A percentile compares a stretch with the other conserved stretches of the same genome.
These are phyloP conservation scores for Phytophthora niederhauseri DNA, from an alignment of 352 stramenopile species.

Conservation along the genomic window DNA sequence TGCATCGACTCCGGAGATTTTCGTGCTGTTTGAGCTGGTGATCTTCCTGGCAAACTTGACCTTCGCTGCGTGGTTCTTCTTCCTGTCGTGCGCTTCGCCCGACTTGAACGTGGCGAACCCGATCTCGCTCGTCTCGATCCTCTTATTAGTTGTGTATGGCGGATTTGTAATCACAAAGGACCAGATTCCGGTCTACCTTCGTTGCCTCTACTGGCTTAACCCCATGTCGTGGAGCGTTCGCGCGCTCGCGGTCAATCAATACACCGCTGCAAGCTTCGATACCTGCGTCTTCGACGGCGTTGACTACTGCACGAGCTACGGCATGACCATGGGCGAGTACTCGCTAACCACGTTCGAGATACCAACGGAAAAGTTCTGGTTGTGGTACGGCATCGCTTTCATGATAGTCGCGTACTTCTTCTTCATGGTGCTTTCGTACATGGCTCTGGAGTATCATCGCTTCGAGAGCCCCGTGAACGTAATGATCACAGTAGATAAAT, in stretches of 20 bases:
- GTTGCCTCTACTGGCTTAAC: background rate
- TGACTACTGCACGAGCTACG: constrained; percentile 22
- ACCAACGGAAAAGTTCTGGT: constrained; percentile 23
- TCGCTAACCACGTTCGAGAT: constrained; percentile 25
- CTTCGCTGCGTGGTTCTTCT: constrained; percentile 28
- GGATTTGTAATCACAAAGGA: constrained; percentile 33
- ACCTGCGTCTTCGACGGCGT: constrained; percentile 23
- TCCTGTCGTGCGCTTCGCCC: constrained; percentile 12
- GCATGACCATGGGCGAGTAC: constrained; percentile 29
- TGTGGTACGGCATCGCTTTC: constrained; percentile 28
- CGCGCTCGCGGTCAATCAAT: constrained; percentile 31
- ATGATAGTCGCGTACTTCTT: constrained; percentile 23
- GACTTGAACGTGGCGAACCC: constrained; percentile 33
- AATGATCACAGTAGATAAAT: constrained; percentile 5
- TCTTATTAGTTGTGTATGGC: constrained; percentile 32
- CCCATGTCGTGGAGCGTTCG: background rate
- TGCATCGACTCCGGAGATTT: background rate
- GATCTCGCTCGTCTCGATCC: constrained; percentile 22
- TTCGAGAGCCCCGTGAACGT: constrained; percentile 30
- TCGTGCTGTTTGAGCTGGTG: background rate
- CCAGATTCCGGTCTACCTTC: constrained; percentile 33
- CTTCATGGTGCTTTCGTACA: constrained; percentile 33
- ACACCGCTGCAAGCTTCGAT: constrained; percentile 24
- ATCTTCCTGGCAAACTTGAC: constrained; percentile 41
- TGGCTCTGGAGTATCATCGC: constrained; percentile 24